Evolutionary conservation across 495 filamentous ascomycete species (phyloP), one percentile per base, ranked within the genome.

Genomic region (Clavariopsis aquatica): DNA sequence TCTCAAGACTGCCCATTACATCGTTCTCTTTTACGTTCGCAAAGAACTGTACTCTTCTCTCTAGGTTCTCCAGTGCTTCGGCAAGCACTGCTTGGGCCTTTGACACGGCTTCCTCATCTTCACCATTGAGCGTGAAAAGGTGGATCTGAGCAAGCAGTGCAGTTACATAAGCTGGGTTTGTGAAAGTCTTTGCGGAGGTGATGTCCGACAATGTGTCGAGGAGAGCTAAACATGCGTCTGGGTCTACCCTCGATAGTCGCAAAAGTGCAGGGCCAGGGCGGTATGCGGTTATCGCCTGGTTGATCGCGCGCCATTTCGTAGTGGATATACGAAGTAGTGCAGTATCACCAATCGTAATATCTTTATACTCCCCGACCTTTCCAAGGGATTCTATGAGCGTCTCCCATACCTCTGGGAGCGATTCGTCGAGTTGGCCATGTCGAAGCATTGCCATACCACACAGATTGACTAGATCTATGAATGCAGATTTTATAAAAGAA

Each of bases 401-500:
- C n/a, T 2, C 22, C 62, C 62, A 65, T 49, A 22, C 41, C 28
- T 38, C 43, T n/a, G 38, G 10, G 46, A 24, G 46, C 24, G 34
- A 22, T 1, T 20, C 5, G 38, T 13, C 15, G 38, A 3, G 38
- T 17, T 9, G 24, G 12, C 3, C 12, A 26, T 20, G 15, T 22
- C 46, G 7, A 3, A 57, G 23, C 19, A 57, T 62, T 19, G 51
- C 17, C 12, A 46, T 51, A 13, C 23, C 60, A 52, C 52, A 68
- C 3, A 55, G 27, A 53, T 63, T 69, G 28, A 66, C 38, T 15
- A 66, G 26, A 23, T 71, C 65, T 0, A 69, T 45, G 53, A 65
- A 69, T 5, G 62, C 57, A 1, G 51, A 57, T 43, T 53, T 54
- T 36, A 82, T 69, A 24, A 64, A 59, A 12, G 57, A 56, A 23